Evolutionary conservation across 495 filamentous ascomycete species (phyloP).

Genomic region (Hypoxylon lienhwacheense): DNA sequence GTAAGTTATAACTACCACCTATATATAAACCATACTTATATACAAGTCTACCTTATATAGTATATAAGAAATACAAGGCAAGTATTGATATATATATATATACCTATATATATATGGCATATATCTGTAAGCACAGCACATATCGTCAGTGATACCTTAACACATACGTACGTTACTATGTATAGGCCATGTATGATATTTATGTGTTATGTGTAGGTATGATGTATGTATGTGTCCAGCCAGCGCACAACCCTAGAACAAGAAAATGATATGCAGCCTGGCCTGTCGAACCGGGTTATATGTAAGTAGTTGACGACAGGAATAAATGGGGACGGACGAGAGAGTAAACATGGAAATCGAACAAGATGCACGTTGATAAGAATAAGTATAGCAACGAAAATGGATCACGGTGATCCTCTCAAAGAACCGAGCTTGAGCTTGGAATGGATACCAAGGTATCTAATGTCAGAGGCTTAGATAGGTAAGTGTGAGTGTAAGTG

Average conservation of each 20-base stretch:
- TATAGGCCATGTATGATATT: slow-evolving; percentile 1
- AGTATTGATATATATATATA: not conserved
- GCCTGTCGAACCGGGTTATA: slow-evolving; percentile 2
- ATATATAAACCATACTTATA: too few species aligned
- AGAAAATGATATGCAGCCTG: slow-evolving; percentile 17
- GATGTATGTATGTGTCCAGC: slow-evolving; percentile 25
- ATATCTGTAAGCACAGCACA: too few species aligned
- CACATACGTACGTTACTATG: too few species aligned
- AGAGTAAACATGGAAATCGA: slow-evolving; percentile 18
- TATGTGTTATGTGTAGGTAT: slow-evolving; percentile 9
- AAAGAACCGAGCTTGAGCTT: not conserved
- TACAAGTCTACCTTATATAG: too few species aligned
- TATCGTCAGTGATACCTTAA: too few species aligned
- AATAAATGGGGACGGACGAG: slow-evolving; percentile 24
- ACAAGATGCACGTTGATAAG: slow-evolving; percentile 23
- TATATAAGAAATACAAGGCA: too few species aligned
- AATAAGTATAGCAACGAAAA: slow-evolving; percentile 1
- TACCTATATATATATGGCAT: not conserved
- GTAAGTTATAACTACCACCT: too few species aligned
- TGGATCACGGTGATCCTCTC: not conserved
- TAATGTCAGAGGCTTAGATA: too few species aligned
- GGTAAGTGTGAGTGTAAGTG: too few species aligned
- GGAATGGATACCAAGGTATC: too few species aligned
- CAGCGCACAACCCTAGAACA: slow-evolving; percentile 18
- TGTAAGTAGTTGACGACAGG: slow-evolving; percentile 4